Percentiles rank a stretch among this genome's conserved stretches.
phyloP scores from a whole-genome alignment of 331 rosid genomes.

The Stylosanthes scabra region DNA sequence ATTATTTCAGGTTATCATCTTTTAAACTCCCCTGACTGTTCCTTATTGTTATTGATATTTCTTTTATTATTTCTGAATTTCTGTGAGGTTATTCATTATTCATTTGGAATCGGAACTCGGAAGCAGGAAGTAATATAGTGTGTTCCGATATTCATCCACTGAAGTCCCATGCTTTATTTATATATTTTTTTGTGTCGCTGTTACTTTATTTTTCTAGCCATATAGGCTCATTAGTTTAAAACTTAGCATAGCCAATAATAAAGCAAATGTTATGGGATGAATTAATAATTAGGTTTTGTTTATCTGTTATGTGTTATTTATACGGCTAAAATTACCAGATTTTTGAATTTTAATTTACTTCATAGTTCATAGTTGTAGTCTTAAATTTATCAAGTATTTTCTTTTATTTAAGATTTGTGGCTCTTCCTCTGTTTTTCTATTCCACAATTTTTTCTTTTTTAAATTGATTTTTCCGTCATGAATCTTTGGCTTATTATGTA shows the following conservation, averaged over 20 bases:
- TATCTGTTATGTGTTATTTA: not conserved
- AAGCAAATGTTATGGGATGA: too few relatives aligned
- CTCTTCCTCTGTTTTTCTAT: too few relatives aligned
- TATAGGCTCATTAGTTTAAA: too few relatives aligned
- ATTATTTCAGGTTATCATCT: conserved; percentile 65
- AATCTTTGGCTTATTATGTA: too few relatives aligned
- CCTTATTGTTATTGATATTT: not conserved
- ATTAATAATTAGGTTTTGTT: not conserved
- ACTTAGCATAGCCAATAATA: too few relatives aligned
- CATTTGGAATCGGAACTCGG: not conserved
- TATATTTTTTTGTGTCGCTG: conserved; percentile 18
- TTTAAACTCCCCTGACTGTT: not conserved
- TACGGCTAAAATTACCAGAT: not conserved
- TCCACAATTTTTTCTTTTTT: too few relatives aligned
- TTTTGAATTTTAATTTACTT: too few relatives aligned
- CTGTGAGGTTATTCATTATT: conserved; percentile 19
- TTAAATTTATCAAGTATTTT: too few relatives aligned
- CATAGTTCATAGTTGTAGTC: too few relatives aligned
- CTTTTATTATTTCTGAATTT: not conserved
- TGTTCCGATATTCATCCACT: not conserved
- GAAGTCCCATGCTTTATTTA: conserved; percentile 7
- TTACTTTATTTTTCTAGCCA: not conserved
- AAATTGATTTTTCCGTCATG: too few relatives aligned
- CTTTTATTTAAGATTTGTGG: too few relatives aligned
- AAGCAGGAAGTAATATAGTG: not conserved